Conservation (phyloP, 768 basidiomycete genomes). For the Multifurca ochricompacta region DNA sequence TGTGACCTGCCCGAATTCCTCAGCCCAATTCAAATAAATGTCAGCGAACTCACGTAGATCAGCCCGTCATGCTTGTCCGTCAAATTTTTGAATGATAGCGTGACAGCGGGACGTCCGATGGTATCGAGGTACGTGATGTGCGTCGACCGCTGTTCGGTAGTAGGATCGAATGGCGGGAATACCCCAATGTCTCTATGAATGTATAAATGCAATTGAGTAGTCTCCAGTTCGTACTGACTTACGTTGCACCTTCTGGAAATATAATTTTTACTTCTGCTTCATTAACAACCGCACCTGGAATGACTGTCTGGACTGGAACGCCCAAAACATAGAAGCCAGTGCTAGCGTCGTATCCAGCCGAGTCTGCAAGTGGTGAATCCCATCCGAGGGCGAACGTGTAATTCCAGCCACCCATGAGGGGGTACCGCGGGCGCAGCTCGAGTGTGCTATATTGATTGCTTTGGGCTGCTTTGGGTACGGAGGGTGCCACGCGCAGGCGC, state of each 20-base stretch:
- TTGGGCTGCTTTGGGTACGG: conserved; percentile 48
- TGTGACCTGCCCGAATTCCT: conserved; percentile 51
- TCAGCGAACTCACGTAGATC: conserved; percentile 62
- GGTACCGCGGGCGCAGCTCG: conserved; percentile 85
- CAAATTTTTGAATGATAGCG: conserved; percentile 62
- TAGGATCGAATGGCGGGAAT: conserved; percentile 68
- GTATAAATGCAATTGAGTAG: conserved; percentile 2
- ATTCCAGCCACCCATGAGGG: conserved; percentile 95
- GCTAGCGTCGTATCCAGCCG: conserved; percentile 52
- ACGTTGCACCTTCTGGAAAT: conserved; percentile 95
- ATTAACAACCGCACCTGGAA: conserved; percentile 75
- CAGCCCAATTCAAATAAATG: background rate
- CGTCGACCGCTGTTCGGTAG: conserved; percentile 50
- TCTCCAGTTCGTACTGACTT: conserved; percentile 30
- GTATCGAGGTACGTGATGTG: conserved; percentile 91
- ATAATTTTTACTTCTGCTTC: conserved; percentile 73
- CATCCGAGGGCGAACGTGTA: conserved; percentile 93
- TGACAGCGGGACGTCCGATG: conserved; percentile 72
- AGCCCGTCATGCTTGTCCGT: conserved; percentile 72
- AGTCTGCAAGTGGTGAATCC: conserved; percentile 79
- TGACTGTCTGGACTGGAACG: conserved; percentile 78
- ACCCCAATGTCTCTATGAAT: conserved; percentile 65
- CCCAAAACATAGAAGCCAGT: conserved; percentile 64
- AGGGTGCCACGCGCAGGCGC: conserved; percentile 61
- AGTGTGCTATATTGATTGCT: conserved; percentile 55